Percentiles rank a stretch among this genome's conserved stretches.
Conservation (phyloP, 352 stramenopile genomes). For the Phytophthora kernoviae region DNA sequence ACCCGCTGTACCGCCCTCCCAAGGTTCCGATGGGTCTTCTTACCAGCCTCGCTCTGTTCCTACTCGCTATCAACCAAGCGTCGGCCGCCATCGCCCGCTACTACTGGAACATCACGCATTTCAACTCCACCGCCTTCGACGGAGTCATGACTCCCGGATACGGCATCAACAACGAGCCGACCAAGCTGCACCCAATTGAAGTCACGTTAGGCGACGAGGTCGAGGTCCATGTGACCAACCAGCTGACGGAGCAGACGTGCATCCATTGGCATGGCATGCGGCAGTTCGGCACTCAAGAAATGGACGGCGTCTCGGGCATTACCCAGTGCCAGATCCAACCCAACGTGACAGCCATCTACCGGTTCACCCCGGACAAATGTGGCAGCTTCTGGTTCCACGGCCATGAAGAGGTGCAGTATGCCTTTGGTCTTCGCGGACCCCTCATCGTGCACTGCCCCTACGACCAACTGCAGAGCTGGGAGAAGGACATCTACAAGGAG, state of each 20-base stretch:
- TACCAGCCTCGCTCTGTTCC: constrained; percentile 5
- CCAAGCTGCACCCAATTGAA: constrained; percentile 29
- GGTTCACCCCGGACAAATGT: constrained; percentile 45
- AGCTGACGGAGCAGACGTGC: constrained; percentile 44
- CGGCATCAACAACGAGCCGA: constrained; percentile 44
- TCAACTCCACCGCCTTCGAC: constrained; percentile 41
- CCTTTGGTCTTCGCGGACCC: constrained; percentile 43
- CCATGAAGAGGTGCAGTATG: constrained; percentile 52
- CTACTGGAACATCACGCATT: constrained; percentile 43
- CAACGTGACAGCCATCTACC: constrained; percentile 44
- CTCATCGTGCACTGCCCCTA: constrained; percentile 42
- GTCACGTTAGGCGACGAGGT: constrained; percentile 41
- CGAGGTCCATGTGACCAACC: constrained; percentile 43
- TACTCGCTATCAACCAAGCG: constrained; percentile 9
- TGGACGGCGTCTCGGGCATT: constrained; percentile 52
- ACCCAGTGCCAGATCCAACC: constrained; percentile 54
- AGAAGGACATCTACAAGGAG: constrained; percentile 43
- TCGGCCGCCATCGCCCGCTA: constrained; percentile 31
- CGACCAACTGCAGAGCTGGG: constrained; percentile 32
- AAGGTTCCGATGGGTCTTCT: constrained; percentile 6
- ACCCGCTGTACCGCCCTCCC: neutral
- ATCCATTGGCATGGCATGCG: constrained; percentile 56
- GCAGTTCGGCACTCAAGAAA: constrained; percentile 46
- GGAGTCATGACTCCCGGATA: constrained; percentile 30
- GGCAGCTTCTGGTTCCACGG: constrained; percentile 54